Evolutionary conservation across 2,329 filamentous ascomycete species (phyloP), one percentile per base, ranked within the genome.

Genomic region (Didymella glomerata): DNA sequence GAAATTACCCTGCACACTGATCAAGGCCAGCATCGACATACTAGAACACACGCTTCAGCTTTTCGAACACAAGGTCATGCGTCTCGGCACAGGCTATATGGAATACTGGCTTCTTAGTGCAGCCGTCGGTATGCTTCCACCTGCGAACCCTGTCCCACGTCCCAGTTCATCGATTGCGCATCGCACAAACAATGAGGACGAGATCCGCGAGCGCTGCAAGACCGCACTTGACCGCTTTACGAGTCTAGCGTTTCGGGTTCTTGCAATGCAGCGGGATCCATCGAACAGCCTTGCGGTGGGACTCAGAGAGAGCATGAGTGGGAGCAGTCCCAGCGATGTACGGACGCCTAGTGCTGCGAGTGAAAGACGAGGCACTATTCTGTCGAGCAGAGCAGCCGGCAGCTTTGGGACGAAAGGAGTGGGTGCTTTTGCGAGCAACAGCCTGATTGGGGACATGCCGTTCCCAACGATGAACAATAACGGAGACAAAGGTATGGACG

Each of bases 1-100:
- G n/a, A 61, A 72, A n/a, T 66, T 74, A n/a, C 57, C 76, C 14
- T 63, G 62, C 20, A 69, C 68, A 6, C 61, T 77, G 2, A 68
- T 66, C 36, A 67, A 59, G 3, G 62, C 72, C 4, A 68, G 71
- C 2, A 56, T 73, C 27, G 65, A 68, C 7, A 66, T 77, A 8
- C 57, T 78, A 3, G 71, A 74, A 38, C 69, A 66, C n/a, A 67
- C 69, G 0, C 56, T 69, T 5, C 51, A 68, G 9, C 60, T 73
- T 8, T 75, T 73, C 42, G 75, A 78, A 38, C 51, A 67, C 7
- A 77, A 77, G 50, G 63, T 76, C 11, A 68, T 73, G 65, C 72
- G 74, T 9, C 62, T 77, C 11, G 75, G 74, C 9, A 75, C 72
- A 2, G 75, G 71, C 2, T 77, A 74, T 40, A 74, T 76, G 68